A percentile compares a stretch with the other conserved stretches of the same genome.
Evolutionary conservation across 164 flowering plant genomes (phyloP).

Genomic region (Piper betle): DNA sequence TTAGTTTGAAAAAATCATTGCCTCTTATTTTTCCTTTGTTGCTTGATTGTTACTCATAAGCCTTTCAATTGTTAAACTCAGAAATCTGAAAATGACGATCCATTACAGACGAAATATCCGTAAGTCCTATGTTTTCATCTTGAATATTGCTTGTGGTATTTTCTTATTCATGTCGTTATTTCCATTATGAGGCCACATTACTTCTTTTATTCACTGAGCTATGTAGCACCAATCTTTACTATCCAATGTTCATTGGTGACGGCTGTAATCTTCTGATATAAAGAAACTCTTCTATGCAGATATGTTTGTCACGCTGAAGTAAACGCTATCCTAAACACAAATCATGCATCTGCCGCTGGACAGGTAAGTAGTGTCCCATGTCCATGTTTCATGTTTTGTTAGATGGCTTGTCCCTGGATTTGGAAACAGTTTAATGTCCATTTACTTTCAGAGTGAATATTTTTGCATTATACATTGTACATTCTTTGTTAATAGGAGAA

Average conservation of each 20-base stretch:
- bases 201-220: neutral
- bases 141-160: neutral
- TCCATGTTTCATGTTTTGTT: too few species aligned
- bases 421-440: too few species aligned
- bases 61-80: constrained; percentile 18
- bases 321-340: constrained; percentile 86
- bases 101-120: constrained; percentile 90
- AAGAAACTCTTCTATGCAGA: constrained; percentile 23
- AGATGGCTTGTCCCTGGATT: too few species aligned
- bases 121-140: constrained; percentile 27
- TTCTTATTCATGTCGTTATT: neutral
- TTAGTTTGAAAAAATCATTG: constrained; percentile 10
- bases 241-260: neutral
- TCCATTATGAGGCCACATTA: neutral
- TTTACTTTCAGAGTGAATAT: too few species aligned
- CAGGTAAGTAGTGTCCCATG: constrained; percentile 43
- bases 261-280: neutral
- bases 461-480: too few species aligned
- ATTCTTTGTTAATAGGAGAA: too few species aligned
- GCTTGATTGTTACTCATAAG: neutral
- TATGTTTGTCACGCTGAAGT: constrained; percentile 99
- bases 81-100: constrained; percentile 66
- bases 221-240: neutral
- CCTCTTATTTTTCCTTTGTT: neutral
- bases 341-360: constrained; percentile 93